Conservation (phyloP, 1,139 yeast genomes). For the Kodamaea ohmeri region DNA sequence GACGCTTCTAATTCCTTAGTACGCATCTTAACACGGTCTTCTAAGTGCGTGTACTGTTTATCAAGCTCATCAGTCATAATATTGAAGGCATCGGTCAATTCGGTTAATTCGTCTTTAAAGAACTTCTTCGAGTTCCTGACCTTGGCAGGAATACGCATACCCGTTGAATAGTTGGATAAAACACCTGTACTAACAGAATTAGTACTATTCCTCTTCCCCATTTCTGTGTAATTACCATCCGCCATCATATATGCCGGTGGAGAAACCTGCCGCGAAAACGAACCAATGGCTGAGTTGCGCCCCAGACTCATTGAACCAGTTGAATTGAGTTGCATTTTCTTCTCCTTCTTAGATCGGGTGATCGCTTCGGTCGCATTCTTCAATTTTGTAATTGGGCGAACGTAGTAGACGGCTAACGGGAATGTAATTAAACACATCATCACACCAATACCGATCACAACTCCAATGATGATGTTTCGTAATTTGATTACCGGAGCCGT, state of each 20-base stretch:
- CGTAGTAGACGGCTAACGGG: slow-evolving; percentile 82
- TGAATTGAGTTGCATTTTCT: background rate
- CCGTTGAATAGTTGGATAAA: slow-evolving; percentile 37
- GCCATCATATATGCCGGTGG: background rate
- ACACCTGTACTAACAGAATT: slow-evolving; percentile 27
- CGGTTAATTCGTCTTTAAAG: slow-evolving; percentile 83
- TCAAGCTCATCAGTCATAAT: slow-evolving; percentile 88
- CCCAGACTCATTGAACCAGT: slow-evolving; percentile 1
- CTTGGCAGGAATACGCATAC: slow-evolving; percentile 45
- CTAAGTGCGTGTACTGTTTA: slow-evolving; percentile 77
- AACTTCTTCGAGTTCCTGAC: slow-evolving; percentile 57
- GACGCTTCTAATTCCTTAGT: slow-evolving; percentile 89
- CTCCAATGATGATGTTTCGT: slow-evolving; percentile 70
- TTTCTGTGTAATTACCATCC: background rate
- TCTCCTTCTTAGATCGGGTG: slow-evolving; percentile 33
- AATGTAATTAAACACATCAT: slow-evolving; percentile 73
- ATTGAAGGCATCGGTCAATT: slow-evolving; percentile 83
- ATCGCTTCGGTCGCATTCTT: slow-evolving; percentile 79
- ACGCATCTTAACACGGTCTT: slow-evolving; percentile 84
- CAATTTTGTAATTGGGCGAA: slow-evolving; percentile 75
- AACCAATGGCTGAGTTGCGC: background rate
- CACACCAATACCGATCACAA: slow-evolving; percentile 75
- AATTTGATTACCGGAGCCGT: slow-evolving; percentile 61
- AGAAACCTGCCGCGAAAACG: background rate
- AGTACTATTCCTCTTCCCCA: slow-evolving; percentile 24